phyloP scores from a whole-genome alignment of 208 protist species.

The Trypanosoma platydactyli region DNA sequence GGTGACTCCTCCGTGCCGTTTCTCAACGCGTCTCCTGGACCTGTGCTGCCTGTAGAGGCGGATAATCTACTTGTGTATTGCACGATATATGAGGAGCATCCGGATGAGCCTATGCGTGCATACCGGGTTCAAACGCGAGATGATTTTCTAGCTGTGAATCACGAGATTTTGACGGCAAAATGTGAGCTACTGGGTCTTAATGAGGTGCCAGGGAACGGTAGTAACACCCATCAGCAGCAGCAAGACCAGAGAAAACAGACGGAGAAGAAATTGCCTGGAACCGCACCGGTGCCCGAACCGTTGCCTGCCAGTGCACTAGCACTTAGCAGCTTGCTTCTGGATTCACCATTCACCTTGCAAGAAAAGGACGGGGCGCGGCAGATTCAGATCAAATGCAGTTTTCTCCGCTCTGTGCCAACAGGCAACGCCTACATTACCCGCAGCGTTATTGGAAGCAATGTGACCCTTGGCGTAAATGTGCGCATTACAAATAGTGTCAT shows the following conservation, averaged over 20 bases:
- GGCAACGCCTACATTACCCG: slow-evolving; percentile 60
- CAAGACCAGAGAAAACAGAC: background rate
- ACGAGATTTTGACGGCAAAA: slow-evolving; percentile 75
- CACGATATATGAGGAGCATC: slow-evolving; percentile 72
- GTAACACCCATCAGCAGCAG: slow-evolving; percentile 14
- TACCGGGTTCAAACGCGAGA: slow-evolving; percentile 68
- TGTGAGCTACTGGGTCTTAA: slow-evolving; percentile 41
- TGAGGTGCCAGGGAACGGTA: slow-evolving; percentile 10
- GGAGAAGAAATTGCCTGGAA: background rate
- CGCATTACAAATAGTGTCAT: slow-evolving; percentile 76
- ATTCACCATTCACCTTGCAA: slow-evolving; percentile 57
- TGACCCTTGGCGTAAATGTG: slow-evolving; percentile 53
- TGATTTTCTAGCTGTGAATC: slow-evolving; percentile 63
- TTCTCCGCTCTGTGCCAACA: slow-evolving; percentile 51
- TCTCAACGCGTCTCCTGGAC: slow-evolving; percentile 50
- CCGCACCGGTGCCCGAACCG: background rate
- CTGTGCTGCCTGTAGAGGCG: slow-evolving; percentile 40
- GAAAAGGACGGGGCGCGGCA: slow-evolving; percentile 36
- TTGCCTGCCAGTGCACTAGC: slow-evolving; percentile 29
- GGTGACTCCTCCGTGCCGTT: slow-evolving; percentile 40
- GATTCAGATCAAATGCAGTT: slow-evolving; percentile 63
- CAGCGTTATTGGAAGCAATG: slow-evolving; percentile 79
- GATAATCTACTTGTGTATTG: slow-evolving; percentile 77
- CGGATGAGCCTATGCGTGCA: slow-evolving; percentile 38
- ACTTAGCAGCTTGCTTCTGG: slow-evolving; percentile 45